phyloP scores from a whole-genome alignment of 1,284 basidiomycete genomes.

The Trichosporon asahii region DNA sequence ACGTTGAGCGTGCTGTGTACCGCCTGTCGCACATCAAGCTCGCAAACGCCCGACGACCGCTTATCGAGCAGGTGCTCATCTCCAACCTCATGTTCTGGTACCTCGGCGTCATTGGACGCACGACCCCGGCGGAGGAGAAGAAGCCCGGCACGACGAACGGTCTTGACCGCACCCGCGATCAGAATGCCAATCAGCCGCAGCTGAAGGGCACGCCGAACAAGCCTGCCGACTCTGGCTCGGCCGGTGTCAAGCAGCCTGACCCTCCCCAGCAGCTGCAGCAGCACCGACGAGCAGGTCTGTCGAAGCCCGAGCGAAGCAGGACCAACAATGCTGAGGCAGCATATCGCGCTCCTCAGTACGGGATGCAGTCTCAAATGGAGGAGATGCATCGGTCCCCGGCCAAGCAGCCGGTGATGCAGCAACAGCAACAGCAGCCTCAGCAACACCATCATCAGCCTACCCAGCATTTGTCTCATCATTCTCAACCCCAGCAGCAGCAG shows the following conservation, averaged over 20 bases:
- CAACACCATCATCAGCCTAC: conserved; percentile 14
- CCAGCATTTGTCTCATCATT: conserved; percentile 13
- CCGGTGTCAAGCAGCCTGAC: conserved; percentile 52
- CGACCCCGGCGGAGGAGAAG: conserved; percentile 46
- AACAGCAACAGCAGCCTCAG: conserved; percentile 25
- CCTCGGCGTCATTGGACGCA: conserved; percentile 89
- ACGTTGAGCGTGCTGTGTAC: conserved; percentile 97
- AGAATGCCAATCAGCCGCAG: conserved; percentile 40
- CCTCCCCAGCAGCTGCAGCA: conserved; percentile 49
- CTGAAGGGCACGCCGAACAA: conserved; percentile 48
- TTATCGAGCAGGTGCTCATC: conserved; percentile 98
- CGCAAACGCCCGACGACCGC: conserved; percentile 88
- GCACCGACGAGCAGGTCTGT: conserved; percentile 46
- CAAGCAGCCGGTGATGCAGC: conserved; percentile 17
- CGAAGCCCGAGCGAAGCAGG: conserved; percentile 47
- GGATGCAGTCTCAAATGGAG: conserved; percentile 87
- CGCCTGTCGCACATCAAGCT: conserved; percentile 96
- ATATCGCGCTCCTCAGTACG: conserved; percentile 82
- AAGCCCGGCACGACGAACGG: conserved; percentile 51
- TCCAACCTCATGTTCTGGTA: conserved; percentile 99
- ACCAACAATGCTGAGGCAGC: conserved; percentile 66
- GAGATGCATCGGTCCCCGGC: conserved; percentile 53
- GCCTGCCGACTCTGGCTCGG: conserved; percentile 40
- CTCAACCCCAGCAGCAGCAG: conserved; percentile 17
- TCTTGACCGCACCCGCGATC: conserved; percentile 46